A percentile compares a stretch with the other conserved stretches of the same genome.
These are phyloP conservation scores for Fistulina hepatica DNA, from an alignment of 1,284 basidiomycete species.

Conservation along the genomic window DNA sequence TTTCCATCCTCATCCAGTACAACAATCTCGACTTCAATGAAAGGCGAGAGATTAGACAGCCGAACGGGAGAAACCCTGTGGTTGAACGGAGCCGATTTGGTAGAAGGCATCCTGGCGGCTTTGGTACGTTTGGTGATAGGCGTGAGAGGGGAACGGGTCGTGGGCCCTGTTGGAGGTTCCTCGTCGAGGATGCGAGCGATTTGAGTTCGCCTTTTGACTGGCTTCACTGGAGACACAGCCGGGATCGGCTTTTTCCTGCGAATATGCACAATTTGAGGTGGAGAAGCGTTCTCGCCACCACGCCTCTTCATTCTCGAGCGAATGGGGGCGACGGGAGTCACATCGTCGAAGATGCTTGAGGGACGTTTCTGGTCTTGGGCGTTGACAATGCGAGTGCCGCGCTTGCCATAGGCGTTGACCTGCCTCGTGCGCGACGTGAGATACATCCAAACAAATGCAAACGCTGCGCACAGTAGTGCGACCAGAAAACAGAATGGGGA, in stretches of 20 bases:
- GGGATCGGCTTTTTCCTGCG: constrained; percentile 27
- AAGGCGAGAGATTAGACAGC: constrained; percentile 27
- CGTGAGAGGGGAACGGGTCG: constrained; percentile 33
- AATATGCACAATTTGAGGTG: constrained; percentile 28
- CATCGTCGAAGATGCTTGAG: constrained; percentile 31
- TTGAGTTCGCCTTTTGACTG: constrained; percentile 14
- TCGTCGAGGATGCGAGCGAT: constrained; percentile 10
- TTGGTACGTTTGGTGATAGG: constrained; percentile 31
- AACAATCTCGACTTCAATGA: constrained; percentile 55
- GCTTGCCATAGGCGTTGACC: constrained; percentile 58
- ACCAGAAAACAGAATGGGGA: background rate
- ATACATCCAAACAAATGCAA: too few species aligned
- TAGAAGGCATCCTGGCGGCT: constrained; percentile 15
- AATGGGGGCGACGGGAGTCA: constrained; percentile 25
- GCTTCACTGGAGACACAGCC: constrained; percentile 20
- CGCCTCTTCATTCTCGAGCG: constrained; percentile 35
- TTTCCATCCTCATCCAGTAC: constrained; percentile 48
- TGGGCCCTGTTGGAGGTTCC: constrained; percentile 14
- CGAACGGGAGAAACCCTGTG: constrained; percentile 24
- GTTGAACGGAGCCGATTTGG: constrained; percentile 22
- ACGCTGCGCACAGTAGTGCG: constrained; percentile 6
- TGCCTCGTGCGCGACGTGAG: constrained; percentile 62
- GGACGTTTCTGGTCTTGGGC: constrained; percentile 26
- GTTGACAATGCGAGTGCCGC: constrained; percentile 51
- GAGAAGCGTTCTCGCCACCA: constrained; percentile 21